A percentile compares a stretch with the other conserved stretches of the same genome.
Conservation (phyloP, 768 basidiomycete species). For the Pleurotus sapidus region DNA sequence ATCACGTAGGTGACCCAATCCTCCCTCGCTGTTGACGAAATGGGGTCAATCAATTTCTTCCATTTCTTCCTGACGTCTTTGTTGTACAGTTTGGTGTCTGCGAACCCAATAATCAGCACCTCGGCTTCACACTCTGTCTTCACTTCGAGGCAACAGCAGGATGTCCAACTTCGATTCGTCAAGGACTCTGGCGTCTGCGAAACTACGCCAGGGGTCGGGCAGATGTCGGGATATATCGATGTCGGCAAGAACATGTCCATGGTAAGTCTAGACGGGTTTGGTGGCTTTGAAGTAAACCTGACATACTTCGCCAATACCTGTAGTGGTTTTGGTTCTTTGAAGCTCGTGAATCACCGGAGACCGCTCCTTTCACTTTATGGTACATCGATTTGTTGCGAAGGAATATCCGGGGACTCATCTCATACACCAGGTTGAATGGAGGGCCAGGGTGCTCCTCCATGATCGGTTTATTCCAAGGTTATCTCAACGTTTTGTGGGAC, state of each 20-base stretch:
- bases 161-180: slow-evolving; percentile 43
- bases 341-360: slow-evolving; percentile 54
- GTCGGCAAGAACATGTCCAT: slow-evolving; percentile 57
- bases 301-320: not conserved
- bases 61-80: not conserved
- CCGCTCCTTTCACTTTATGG: slow-evolving; percentile 68
- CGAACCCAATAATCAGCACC: not conserved
- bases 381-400: slow-evolving; percentile 14
- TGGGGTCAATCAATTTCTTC: no score
- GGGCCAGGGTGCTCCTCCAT: slow-evolving; percentile 63
- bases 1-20: no score
- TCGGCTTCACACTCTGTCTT: slow-evolving; percentile 12
- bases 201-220: slow-evolving; percentile 57
- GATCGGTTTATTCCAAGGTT: slow-evolving; percentile 67
- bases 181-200: slow-evolving; percentile 63
- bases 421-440: slow-evolving; percentile 46
- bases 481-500: not conserved
- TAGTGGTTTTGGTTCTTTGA: slow-evolving; percentile 81
- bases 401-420: slow-evolving; percentile 2
- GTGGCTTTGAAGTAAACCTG: not conserved
- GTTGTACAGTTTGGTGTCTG: not conserved
- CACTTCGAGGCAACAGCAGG: slow-evolving; percentile 17
- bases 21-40: no score
- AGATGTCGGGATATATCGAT: slow-evolving; percentile 62
- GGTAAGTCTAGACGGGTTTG: slow-evolving; percentile 28